These are phyloP conservation scores for Vaccinium corymbosum DNA, from an alignment of 148 eudicot species.

Conservation along the genomic window DNA sequence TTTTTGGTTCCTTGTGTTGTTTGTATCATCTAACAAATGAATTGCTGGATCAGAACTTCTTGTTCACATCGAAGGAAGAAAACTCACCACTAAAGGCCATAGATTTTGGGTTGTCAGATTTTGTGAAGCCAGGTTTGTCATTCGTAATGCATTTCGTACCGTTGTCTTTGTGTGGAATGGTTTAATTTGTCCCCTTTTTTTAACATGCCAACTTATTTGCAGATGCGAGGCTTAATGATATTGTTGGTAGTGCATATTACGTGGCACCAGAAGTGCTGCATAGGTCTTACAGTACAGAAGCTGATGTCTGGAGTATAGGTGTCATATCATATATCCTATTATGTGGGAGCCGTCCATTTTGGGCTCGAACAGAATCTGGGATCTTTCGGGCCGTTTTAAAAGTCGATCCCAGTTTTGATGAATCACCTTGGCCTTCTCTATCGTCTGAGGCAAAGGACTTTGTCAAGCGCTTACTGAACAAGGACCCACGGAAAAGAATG, in stretches of 20 bases:
- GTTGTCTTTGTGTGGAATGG: background rate
- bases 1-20: background rate
- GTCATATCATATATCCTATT: constrained; percentile 46
- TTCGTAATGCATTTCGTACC: background rate
- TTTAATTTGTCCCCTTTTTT: background rate
- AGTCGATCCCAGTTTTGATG: constrained; percentile 48
- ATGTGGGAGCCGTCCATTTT: constrained; percentile 56
- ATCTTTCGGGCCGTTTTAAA: constrained; percentile 48
- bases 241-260: constrained; percentile 50
- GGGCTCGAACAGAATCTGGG: constrained; percentile 56
- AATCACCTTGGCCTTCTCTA: constrained; percentile 48
- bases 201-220: constrained; percentile 16
- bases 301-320: constrained; percentile 47
- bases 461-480: constrained; percentile 42
- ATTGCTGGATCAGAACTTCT: constrained; percentile 59
- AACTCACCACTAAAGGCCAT: constrained; percentile 54
- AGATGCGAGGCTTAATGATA: constrained; percentile 42
- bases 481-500: constrained; percentile 45
- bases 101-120: constrained; percentile 58
- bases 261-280: constrained; percentile 51
- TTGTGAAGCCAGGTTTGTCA: constrained; percentile 46
- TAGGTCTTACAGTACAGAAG: constrained; percentile 45
- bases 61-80: constrained; percentile 66
- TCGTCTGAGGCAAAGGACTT: constrained; percentile 45
- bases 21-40: constrained; percentile 18